Evolutionary conservation across 495 filamentous ascomycete species (phyloP), one percentile per base, ranked within the genome.

Genomic region (Xylaria intraflava): DNA sequence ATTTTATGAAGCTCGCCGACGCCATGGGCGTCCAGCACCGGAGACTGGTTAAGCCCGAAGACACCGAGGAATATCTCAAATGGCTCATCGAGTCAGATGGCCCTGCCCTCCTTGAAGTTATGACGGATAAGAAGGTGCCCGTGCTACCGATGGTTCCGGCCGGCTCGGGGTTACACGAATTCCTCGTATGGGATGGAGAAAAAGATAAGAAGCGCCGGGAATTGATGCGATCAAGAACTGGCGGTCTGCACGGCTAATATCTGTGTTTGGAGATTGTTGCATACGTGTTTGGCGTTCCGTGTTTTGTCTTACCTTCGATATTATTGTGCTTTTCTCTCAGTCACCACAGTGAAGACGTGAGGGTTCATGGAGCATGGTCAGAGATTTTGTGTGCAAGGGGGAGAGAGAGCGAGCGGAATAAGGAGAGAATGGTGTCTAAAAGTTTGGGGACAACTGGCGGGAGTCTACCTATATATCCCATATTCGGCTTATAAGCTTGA

Each of bases 91-190:
- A 90, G 49, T 81, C 78, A 23, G 85, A 90, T 29, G 88, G 88
- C 24, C 88, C 88, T 39, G 85, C 87, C 23, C 75, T 93, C 57
- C 73, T 89, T 19, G 78, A 82, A 57, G 75, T 82, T 22, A 71
- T 82, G 11, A 80, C 78, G 6, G 78, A 82, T 56, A 90, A 95
- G 79, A 96, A 96, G 82, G 88, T 97, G n/a, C 91, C 94, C 40
- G 94, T 98, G 14, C 74, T 98, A 47, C 93, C 93, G 17, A 97
- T 97, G 93, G 93, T 98, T 44, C 90, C 91, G 20, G 83, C 79
- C 27, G 93, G 94, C 27, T 82, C 76, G 53, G 94, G 78, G 53
- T 76, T 98, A 58, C 89, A 97, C 65, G 94, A 98, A 72, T 95
- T 97, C 74, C 72, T 96, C 63, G 78, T 91, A 17, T 98, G 89